Base-by-base conservation (phyloP, 768 basidiomycete genomes). In the Psilocybe tampanensis region DNA sequence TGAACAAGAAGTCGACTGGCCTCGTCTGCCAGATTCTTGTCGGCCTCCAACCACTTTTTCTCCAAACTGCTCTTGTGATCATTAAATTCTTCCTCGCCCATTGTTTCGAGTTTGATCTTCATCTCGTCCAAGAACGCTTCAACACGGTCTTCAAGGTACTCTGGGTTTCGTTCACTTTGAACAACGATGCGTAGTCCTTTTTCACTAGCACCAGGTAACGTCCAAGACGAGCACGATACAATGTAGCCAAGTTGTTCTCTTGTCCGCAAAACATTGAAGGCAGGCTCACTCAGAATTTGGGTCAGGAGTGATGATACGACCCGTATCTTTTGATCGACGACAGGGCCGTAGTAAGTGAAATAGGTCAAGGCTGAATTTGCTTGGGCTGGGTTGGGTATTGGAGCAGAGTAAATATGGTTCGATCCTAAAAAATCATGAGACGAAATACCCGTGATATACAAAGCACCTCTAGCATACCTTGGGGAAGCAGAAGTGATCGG, bases 191-290 rank as follows among this genome's bases (percentile, higher is more conserved):
- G 85, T 59, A 95, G 73, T 7, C 95, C 94, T 59, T 84, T 80
- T 59, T 89, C 83, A 44, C 83, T 86, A 2, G 83, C 76, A n/a
- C 90, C 89, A 41, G 80, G 68, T 42, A 89, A 70, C 9, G 76
- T 68, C 82, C 83, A 86, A 26, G 74, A 67, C 1, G 77, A 76
- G 60, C 84, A 86, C 8, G 79, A 82, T 33, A 97, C 95, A 42
- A 97, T 80, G 70, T 99, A 99, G 5, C 97, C 97, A 1, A 99
- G 80, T 71, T 99, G 97, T 68, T 98, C 94, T 68, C 93, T 88
- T 3, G 95, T 98, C 24, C 97, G 88, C 26, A 99, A 82, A 21
- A 87, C 76, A 68, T 96, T 88, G 74, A 98, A 99, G 9, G 90
- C 84, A 1, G 95, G 96, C 64, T 99, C 97, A n/a, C 82, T 77